Base-by-base conservation (phyloP, 192 early-diverging fungal genomes). In the Linnemannia zychae region DNA sequence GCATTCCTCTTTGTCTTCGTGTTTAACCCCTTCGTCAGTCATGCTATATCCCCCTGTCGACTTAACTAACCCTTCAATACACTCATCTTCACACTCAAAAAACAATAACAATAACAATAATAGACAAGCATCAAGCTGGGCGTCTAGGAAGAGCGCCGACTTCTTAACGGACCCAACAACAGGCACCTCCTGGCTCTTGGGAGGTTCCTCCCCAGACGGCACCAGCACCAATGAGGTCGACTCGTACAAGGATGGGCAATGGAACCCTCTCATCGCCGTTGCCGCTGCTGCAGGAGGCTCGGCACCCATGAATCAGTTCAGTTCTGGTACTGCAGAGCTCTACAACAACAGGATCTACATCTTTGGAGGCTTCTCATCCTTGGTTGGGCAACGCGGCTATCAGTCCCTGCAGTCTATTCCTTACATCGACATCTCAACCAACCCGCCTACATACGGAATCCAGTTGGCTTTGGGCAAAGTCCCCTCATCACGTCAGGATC, bases 51-150 rank as follows among this genome's bases (percentile, higher is more conserved):
- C n/a, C n/a, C n/a, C n/a, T n/a, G n/a, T n/a, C n/a, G n/a, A n/a
- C n/a, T n/a, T n/a, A n/a, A n/a, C n/a, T n/a, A n/a, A n/a, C n/a
- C n/a, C n/a, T n/a, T n/a, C n/a, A n/a, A n/a, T n/a, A n/a, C n/a
- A n/a, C n/a, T n/a, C n/a, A n/a, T n/a, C n/a, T n/a, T n/a, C n/a
- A n/a, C n/a, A n/a, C n/a, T n/a, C n/a, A n/a, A n/a, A n/a, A n/a
- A n/a, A n/a, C n/a, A n/a, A n/a, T n/a, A n/a, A n/a, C n/a, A n/a
- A n/a, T n/a, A n/a, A n/a, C n/a, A n/a, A 33, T 2, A 57, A 50
- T 34, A 84, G 82, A 46, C 82, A 84, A 79, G 77, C 82, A 5
- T 13, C 82, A 49, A 18, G 7, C 36, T 84, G 82, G 82, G 15
- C 73, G 0, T 52, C 9, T 36, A 60, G 82, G 65, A 60, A 20